These are phyloP conservation scores for Malus hybrid DNA, from an alignment of 331 rosid species.

Conservation along the genomic window DNA sequence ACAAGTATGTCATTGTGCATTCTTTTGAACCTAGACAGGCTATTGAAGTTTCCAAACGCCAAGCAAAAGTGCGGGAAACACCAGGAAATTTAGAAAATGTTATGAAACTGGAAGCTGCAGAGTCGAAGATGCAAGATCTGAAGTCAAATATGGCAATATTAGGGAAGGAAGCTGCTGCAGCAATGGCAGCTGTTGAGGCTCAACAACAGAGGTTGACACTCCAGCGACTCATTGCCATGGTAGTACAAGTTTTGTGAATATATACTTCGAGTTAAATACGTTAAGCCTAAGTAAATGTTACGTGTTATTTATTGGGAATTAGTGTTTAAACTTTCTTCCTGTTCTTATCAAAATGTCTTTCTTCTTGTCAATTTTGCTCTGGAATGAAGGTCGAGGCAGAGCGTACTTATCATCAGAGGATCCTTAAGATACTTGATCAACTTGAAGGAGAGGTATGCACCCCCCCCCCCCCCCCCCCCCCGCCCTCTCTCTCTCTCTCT, in stretches of 20 bases:
- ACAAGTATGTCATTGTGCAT: constrained; percentile 28
- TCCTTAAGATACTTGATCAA: constrained; percentile 76
- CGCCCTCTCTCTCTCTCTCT: no score
- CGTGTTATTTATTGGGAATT: constrained; percentile 1
- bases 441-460: constrained; percentile 85
- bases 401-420: constrained; percentile 81
- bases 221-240: constrained; percentile 94
- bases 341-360: neutral
- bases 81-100: constrained; percentile 66
- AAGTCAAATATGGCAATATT: constrained; percentile 78
- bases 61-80: constrained; percentile 74
- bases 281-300: neutral
- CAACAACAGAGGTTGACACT: constrained; percentile 96
- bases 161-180: constrained; percentile 98
- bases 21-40: constrained; percentile 81
- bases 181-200: constrained; percentile 98
- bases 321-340: neutral
- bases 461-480: neutral
- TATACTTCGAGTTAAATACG: constrained; percentile 6
- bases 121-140: constrained; percentile 73
- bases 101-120: constrained; percentile 84
- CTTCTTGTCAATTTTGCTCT: constrained; percentile 6
- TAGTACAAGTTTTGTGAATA: constrained; percentile 22
- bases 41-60: constrained; percentile 87
- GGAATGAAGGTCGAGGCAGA: constrained; percentile 78